Evolutionary conservation across 2,329 filamentous ascomycete genomes (phyloP).

Genomic region (Fusarium ambrosium): DNA sequence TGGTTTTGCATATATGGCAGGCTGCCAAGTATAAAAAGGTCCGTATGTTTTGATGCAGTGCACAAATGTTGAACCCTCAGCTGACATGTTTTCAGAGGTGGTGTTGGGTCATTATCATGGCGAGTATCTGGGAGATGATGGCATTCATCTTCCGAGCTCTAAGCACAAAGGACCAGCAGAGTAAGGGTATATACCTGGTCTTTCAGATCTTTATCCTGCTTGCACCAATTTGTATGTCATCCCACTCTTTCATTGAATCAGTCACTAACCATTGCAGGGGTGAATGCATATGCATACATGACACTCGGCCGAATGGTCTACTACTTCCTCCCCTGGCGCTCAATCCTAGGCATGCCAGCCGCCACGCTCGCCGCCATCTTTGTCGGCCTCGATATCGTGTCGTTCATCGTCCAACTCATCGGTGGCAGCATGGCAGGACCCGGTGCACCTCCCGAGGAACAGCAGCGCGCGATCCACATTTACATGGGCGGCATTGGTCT

Average conservation of each 20-base stretch:
- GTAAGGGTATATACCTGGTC: constrained; percentile 28
- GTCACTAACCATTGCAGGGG: constrained; percentile 45
- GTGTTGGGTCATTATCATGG: constrained; percentile 56
- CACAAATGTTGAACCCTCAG: fast-evolving
- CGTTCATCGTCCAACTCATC: constrained; percentile 52
- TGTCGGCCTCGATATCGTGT: constrained; percentile 57
- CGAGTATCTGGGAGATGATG: constrained; percentile 45
- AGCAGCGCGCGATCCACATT: constrained; percentile 54
- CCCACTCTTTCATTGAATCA: fast-evolving
- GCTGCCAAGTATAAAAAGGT: constrained; percentile 42
- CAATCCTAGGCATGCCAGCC: constrained; percentile 55
- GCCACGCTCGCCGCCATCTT: constrained; percentile 55
- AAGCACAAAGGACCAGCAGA: constrained; percentile 42
- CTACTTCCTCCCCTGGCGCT: constrained; percentile 55
- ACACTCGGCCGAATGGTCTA: constrained; percentile 60
- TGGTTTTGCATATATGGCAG: constrained; percentile 37
- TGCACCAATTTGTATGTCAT: constrained; percentile 40
- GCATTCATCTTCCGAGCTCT: constrained; percentile 40
- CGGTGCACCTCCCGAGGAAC: constrained; percentile 42
- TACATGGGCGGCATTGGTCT: constrained; percentile 68
- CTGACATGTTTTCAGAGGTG: constrained; percentile 40
- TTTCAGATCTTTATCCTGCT: constrained; percentile 45
- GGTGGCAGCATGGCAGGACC: constrained; percentile 50
- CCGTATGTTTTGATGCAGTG: constrained; percentile 32
- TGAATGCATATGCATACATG: constrained; percentile 65